Evolutionary conservation across 208 protist species (phyloP).

Genomic region (Leishmania martiniquensis): DNA sequence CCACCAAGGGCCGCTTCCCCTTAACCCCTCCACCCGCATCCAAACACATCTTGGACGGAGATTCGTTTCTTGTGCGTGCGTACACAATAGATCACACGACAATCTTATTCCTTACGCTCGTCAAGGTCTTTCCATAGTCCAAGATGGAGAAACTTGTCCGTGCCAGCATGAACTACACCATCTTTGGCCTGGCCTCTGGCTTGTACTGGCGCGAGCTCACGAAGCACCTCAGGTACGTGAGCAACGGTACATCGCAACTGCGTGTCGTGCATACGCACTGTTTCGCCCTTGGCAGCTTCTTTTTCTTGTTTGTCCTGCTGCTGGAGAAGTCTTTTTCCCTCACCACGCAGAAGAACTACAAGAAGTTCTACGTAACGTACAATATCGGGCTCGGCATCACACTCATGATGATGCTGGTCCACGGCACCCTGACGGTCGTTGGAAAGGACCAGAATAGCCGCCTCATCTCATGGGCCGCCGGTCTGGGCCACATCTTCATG

Average conservation of each 20-base stretch:
- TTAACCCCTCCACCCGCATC: neutral
- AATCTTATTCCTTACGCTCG: neutral
- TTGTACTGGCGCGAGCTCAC: slow-evolving; percentile 68
- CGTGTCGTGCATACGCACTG: slow-evolving; percentile 68
- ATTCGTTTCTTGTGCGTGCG: neutral
- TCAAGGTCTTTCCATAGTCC: neutral
- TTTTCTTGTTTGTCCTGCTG: slow-evolving; percentile 56
- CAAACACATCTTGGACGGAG: neutral
- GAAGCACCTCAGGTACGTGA: slow-evolving; percentile 33
- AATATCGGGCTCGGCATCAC: slow-evolving; percentile 63
- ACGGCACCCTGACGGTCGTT: slow-evolving; percentile 56
- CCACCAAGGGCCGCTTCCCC: neutral
- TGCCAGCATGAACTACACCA: slow-evolving; percentile 51
- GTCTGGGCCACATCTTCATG: slow-evolving; percentile 51
- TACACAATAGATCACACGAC: neutral
- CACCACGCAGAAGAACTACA: slow-evolving; percentile 50
- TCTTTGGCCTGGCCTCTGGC: slow-evolving; percentile 45
- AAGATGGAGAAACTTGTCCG: slow-evolving; percentile 53
- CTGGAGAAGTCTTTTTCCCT: slow-evolving; percentile 63
- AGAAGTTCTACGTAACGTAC: slow-evolving; percentile 70
- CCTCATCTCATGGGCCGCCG: slow-evolving; percentile 43
- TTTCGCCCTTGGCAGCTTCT: slow-evolving; percentile 65
- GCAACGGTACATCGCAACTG: slow-evolving; percentile 48
- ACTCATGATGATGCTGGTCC: slow-evolving; percentile 54
- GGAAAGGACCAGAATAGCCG: slow-evolving; percentile 44